A percentile compares a stretch with the other conserved stretches of the same genome.
phyloP scores from a whole-genome alignment of 441 rosid genomes.

The Gossypium schwendimanii region DNA sequence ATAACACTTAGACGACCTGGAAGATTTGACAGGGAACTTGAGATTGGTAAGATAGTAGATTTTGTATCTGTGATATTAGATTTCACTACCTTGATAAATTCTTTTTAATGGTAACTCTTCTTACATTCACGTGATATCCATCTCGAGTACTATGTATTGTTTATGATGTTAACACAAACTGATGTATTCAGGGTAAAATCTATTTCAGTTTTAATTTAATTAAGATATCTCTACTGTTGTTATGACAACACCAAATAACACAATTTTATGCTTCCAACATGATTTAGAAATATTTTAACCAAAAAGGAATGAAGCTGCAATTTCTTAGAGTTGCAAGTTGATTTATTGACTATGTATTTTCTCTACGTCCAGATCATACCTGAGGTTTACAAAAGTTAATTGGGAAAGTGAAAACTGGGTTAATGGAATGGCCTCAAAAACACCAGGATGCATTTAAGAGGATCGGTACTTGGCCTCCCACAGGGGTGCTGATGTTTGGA shows the following conservation, averaged over 20 bases:
- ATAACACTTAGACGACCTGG: slow-evolving; percentile 73
- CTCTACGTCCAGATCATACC: slow-evolving; percentile 50
- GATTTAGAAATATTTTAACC: not conserved
- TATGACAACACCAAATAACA: not conserved
- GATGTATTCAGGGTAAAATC: not conserved
- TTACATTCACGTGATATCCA: not conserved
- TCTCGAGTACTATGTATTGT: not conserved
- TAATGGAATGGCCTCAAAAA: slow-evolving; percentile 80
- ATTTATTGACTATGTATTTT: slow-evolving; percentile 3
- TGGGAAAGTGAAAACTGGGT: slow-evolving; percentile 83
- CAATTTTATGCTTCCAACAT: not conserved
- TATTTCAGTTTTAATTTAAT: not conserved
- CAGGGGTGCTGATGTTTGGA: slow-evolving; percentile 76
- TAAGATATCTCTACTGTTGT: not conserved
- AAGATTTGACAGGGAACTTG: slow-evolving; percentile 73
- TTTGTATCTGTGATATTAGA: not conserved
- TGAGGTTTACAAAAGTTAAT: slow-evolving; percentile 75
- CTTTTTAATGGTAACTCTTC: not conserved
- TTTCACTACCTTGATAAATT: not conserved
- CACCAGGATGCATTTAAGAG: slow-evolving; percentile 68
- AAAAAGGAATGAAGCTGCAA: not conserved
- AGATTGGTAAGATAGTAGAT: slow-evolving; percentile 39
- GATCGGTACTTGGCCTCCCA: slow-evolving; percentile 68
- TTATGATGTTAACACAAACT: not conserved
- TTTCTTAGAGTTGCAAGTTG: not conserved